These are phyloP conservation scores for Marchantia paleacea DNA, from an alignment of 225 moss, liverwort and hornwort genomes.

Conservation along the genomic window DNA sequence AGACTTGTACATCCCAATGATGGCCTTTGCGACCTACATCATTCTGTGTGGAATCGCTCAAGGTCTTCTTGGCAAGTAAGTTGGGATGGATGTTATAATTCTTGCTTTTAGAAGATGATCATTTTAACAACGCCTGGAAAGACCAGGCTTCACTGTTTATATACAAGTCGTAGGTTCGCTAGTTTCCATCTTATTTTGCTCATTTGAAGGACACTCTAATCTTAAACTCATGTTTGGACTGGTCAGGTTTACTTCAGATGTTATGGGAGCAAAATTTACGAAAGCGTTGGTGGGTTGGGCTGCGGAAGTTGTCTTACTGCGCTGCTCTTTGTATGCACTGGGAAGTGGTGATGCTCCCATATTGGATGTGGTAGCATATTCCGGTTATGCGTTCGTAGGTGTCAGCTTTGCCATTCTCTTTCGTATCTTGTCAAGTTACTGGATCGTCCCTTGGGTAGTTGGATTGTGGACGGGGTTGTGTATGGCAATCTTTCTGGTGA, in stretches of 20 bases:
- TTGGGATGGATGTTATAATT: background rate
- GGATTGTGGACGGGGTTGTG: constrained; percentile 75
- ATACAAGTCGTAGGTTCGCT: background rate
- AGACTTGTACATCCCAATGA: constrained; percentile 87
- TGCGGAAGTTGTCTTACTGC: constrained; percentile 63
- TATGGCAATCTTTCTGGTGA: constrained; percentile 89
- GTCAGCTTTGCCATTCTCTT: constrained; percentile 61
- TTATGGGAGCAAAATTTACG: constrained; percentile 67
- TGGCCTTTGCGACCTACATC: constrained; percentile 89
- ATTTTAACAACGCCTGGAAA: background rate
- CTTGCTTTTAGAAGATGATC: background rate
- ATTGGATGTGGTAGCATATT: constrained; percentile 80
- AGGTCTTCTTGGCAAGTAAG: constrained; percentile 75
- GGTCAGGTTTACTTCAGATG: constrained; percentile 81
- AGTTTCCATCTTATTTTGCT: background rate
- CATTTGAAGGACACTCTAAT: background rate
- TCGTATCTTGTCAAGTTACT: constrained; percentile 62
- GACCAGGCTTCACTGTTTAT: background rate
- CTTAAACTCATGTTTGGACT: background rate
- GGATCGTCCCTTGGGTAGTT: constrained; percentile 58
- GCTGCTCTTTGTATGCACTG: constrained; percentile 58
- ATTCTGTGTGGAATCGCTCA: constrained; percentile 68
- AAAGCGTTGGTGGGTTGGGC: constrained; percentile 84
- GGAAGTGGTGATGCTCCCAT: constrained; percentile 85
- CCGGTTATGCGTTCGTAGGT: constrained; percentile 90